A percentile compares a stretch with the other conserved stretches of the same genome.
Evolutionary conservation across 352 stramenopile species (phyloP).

Genomic region (Globisporangium viniferum): DNA sequence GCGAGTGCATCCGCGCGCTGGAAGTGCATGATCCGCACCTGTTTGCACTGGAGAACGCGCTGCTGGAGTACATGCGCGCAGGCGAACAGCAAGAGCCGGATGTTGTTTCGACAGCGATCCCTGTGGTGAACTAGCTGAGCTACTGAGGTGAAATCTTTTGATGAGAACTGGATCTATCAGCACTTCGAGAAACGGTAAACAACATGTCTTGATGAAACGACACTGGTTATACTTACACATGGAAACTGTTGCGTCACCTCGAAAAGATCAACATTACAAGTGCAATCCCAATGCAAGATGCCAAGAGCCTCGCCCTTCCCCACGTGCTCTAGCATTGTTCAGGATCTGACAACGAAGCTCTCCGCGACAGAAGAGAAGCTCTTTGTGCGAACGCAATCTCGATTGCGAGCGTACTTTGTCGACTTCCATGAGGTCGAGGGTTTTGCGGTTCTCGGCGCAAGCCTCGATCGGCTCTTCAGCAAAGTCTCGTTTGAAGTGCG

Average conservation of each 20-base stretch:
- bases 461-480: slow-evolving; percentile 1
- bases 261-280: background rate
- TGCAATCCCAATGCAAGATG: background rate
- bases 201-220: background rate
- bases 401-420: background rate
- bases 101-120: background rate
- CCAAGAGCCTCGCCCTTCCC: background rate
- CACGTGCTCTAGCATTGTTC: background rate
- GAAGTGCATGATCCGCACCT: slow-evolving; percentile 76
- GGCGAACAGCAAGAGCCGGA: background rate
- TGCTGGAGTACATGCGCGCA: slow-evolving; percentile 49
- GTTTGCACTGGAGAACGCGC: slow-evolving; percentile 62
- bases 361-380: background rate
- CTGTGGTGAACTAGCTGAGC: background rate
- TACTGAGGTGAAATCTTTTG: background rate
- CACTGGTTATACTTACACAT: background rate
- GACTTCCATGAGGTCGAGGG: slow-evolving; percentile 3
- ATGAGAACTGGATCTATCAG: background rate
- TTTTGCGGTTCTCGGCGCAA: background rate
- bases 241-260: background rate
- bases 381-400: background rate
- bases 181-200: background rate
- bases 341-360: background rate
- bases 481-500: slow-evolving; percentile 3
- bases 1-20: slow-evolving; percentile 72